Percentiles rank a stretch among this genome's conserved stretches.
Evolutionary conservation across 176 grass and related monocot genomes (phyloP).

Genomic region (Rhipidocladum racemiflorum): DNA sequence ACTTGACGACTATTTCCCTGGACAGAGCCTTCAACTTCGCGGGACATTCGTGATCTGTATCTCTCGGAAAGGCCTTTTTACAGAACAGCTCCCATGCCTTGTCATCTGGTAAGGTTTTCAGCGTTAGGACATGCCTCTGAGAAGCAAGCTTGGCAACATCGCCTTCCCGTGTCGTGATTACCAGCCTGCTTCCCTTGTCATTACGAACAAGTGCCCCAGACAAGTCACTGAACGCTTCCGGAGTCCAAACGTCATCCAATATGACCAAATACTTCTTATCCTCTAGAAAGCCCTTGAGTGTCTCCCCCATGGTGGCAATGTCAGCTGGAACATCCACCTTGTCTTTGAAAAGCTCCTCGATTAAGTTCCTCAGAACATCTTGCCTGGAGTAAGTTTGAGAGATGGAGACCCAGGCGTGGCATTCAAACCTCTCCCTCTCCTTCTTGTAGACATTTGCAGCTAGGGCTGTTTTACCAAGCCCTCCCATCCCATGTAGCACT

Average conservation of each 20-base stretch:
- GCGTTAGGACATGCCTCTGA: no score
- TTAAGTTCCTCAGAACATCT: not conserved
- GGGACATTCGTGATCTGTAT: not conserved
- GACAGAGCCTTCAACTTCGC: not conserved
- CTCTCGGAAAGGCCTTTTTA: not conserved
- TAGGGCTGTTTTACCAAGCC: slow-evolving; percentile 5
- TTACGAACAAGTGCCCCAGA: not conserved
- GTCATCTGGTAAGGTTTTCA: no score
- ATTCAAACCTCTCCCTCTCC: not conserved
- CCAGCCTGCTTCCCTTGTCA: not conserved
- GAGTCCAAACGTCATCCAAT: not conserved
- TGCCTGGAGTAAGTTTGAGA: not conserved
- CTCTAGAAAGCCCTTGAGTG: not conserved
- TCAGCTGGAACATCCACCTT: not conserved
- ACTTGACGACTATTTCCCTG: not conserved
- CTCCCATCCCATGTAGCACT: not conserved
- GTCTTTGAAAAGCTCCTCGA: not conserved
- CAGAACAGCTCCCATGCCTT: not conserved
- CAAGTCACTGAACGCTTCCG: not conserved
- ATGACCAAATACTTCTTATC: not conserved
- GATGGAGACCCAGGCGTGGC: not conserved
- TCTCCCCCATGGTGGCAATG: not conserved
- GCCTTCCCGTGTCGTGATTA: not conserved
- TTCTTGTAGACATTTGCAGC: slow-evolving; percentile 3
- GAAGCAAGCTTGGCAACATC: not conserved